phyloP scores from a whole-genome alignment of 768 basidiomycete species.

The Phallus indusiatus region DNA sequence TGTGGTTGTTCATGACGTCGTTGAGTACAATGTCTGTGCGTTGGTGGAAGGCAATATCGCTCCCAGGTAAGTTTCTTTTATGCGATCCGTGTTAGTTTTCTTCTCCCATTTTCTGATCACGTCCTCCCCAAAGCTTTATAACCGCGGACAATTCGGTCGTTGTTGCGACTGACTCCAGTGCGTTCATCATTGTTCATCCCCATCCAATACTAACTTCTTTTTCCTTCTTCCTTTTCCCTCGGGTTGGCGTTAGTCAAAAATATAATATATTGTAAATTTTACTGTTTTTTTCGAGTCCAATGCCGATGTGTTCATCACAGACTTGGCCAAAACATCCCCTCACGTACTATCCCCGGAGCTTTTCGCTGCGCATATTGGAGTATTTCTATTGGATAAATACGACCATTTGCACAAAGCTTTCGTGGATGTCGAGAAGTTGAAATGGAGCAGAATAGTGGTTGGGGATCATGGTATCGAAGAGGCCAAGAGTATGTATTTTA shows the following conservation, averaged over 20 bases:
- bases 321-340: constrained; percentile 83
- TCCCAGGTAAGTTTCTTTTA: constrained; percentile 38
- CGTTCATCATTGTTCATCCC: constrained; percentile 19
- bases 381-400: constrained; percentile 75
- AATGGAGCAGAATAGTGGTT: constrained; percentile 73
- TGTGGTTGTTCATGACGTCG: constrained; percentile 46
- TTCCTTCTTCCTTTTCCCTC: no score
- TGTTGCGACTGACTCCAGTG: constrained; percentile 89
- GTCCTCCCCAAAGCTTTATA: constrained; percentile 50
- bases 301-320: constrained; percentile 25
- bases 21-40: constrained; percentile 75
- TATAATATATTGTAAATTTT: constrained; percentile 46
- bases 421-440: constrained; percentile 65
- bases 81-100: background rate
- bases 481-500: background rate
- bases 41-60: constrained; percentile 80
- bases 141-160: constrained; percentile 80
- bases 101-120: background rate
- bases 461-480: constrained; percentile 17
- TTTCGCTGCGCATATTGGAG: constrained; percentile 82
- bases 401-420: constrained; percentile 62
- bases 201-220: background rate
- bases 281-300: no score
- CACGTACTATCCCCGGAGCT: constrained; percentile 74
- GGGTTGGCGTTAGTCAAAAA: constrained; percentile 44